Base-by-base conservation (phyloP, 371 early-diverging fungal species). In the Mucor piriformis region DNA sequence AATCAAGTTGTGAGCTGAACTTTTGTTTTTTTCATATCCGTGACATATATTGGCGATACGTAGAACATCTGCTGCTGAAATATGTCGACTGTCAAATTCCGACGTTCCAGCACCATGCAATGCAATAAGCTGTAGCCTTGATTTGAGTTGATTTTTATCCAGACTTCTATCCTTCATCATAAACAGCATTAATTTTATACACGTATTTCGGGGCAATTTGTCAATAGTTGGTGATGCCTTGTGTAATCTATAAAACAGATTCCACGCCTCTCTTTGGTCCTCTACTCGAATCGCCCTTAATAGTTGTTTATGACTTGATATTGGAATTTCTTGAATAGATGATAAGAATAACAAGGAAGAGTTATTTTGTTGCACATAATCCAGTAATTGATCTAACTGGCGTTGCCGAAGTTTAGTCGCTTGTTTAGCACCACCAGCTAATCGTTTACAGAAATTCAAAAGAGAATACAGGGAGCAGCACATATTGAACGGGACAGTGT, bases 381-480 rank as follows among this genome's bases (percentile, higher is more conserved):
- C 53, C 4, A 71, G 23, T 23, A 80, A 8, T 35, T 66, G 53
- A 33, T 73, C 63, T 3, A 73, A 48, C n/a, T 80, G 77, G 15
- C 47, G 54, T 32, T 73, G 70, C 20, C 75, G 64, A 29, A 66
- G 38, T 10, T 44, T 54, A 8, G 25, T 46, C 20, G 50, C 46
- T 23, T 21, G 54, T 13, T 40, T 46, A 0, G 61, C 34, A 13
- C 50, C 48, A 16, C 56, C 64, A 2, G 67, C 44, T 13, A 73
- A 24, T 8, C 51, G 37, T 27, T 67, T 64, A 6, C 75, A 75
- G 54, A 58, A 80, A 13, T 43, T 24, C n/a, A 80, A 57, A 6
- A 80, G 52, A 3, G 75, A 61, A 50, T 73, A 80, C 1, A 80
- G 52, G 8, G 64, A 65, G 20, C 64, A 64, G 53, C 72, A 73